Conservation (phyloP, 2,329 filamentous ascomycete species). For the Periconia digitata region DNA sequence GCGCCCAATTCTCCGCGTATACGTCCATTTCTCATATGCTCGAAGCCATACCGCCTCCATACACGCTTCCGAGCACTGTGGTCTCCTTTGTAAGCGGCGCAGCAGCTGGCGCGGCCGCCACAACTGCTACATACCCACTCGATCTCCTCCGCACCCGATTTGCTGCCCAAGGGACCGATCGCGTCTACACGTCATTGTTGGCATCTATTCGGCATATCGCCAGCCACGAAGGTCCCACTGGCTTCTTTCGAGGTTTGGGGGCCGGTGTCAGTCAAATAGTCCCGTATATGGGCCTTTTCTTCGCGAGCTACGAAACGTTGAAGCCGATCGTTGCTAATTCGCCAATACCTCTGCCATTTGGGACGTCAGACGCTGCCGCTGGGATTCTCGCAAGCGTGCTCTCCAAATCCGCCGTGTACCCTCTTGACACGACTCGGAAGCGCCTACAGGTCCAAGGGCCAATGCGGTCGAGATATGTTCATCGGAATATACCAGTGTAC, state of each 20-base stretch:
- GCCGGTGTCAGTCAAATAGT: conserved; percentile 86
- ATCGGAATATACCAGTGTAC: conserved; percentile 87
- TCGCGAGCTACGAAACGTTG: conserved; percentile 81
- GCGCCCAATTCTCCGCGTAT: conserved; percentile 88
- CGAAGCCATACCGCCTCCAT: conserved; percentile 51
- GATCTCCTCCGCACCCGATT: conserved; percentile 93
- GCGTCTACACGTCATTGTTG: conserved; percentile 74
- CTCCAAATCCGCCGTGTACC: conserved; percentile 89
- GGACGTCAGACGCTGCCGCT: conserved; percentile 79
- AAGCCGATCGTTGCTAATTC: conserved; percentile 47
- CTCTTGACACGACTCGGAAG: conserved; percentile 89
- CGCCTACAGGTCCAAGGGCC: conserved; percentile 94
- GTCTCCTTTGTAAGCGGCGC: conserved; percentile 86
- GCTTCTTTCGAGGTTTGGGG: conserved; percentile 85
- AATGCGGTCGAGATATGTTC: conserved; percentile 74
- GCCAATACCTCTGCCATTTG: conserved; percentile 65
- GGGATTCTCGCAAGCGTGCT: conserved; percentile 77
- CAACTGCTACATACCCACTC: conserved; percentile 83
- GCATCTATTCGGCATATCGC: conserved; percentile 72
- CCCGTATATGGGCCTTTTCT: conserved; percentile 97
- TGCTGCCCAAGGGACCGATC: conserved; percentile 84
- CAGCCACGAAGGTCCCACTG: conserved; percentile 70
- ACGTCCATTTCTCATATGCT: conserved; percentile 71
- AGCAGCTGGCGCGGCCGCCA: conserved; percentile 77
- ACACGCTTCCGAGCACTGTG: conserved; percentile 62